Percentiles rank a stretch among this genome's conserved stretches.
phyloP scores from a whole-genome alignment of 2,329 filamentous ascomycete species.

The Pezicula carpinea region DNA sequence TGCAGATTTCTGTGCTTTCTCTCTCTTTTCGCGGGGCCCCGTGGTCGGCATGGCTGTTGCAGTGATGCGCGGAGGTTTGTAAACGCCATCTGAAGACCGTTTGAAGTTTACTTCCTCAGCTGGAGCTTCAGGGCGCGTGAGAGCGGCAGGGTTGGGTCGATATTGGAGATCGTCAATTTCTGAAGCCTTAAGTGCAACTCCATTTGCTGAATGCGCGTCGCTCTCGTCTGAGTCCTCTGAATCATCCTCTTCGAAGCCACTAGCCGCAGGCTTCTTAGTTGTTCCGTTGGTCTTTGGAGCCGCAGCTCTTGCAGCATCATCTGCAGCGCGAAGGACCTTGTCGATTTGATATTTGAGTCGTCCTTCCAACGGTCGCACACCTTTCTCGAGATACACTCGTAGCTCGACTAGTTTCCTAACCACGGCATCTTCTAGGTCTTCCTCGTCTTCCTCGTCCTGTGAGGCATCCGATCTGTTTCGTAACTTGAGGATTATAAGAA shows the following conservation, averaged over 20 bases:
- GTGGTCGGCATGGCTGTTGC: constrained; percentile 77
- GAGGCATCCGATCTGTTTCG: constrained; percentile 43
- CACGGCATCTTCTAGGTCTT: constrained; percentile 57
- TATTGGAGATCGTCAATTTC: constrained; percentile 56
- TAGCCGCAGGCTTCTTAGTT: constrained; percentile 7
- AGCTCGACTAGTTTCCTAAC: constrained; percentile 87
- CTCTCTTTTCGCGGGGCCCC: constrained; percentile 39
- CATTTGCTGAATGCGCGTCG: constrained; percentile 18
- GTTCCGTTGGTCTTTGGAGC: constrained; percentile 5
- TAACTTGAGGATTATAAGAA: constrained; percentile 77
- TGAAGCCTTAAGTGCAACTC: constrained; percentile 16
- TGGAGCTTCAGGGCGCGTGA: constrained; percentile 24
- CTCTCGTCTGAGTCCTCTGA: constrained; percentile 32
- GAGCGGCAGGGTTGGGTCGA: constrained; percentile 52
- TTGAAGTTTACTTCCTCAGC: constrained; percentile 25
- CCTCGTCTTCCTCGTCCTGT: constrained; percentile 31
- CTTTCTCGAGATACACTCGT: constrained; percentile 88
- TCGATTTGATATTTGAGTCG: constrained; percentile 94
- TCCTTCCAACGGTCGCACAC: constrained; percentile 82
- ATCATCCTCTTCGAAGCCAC: constrained; percentile 19
- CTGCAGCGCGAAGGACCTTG: constrained; percentile 80
- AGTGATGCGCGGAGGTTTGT: constrained; percentile 83
- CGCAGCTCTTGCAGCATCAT: constrained; percentile 33
- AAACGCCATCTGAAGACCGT: constrained; percentile 60
- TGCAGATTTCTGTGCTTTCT: constrained; percentile 61